Evolutionary conservation across 192 early-diverging fungal genomes (phyloP), one percentile per base, ranked within the genome.

Genomic region (Backusella australiensis): DNA sequence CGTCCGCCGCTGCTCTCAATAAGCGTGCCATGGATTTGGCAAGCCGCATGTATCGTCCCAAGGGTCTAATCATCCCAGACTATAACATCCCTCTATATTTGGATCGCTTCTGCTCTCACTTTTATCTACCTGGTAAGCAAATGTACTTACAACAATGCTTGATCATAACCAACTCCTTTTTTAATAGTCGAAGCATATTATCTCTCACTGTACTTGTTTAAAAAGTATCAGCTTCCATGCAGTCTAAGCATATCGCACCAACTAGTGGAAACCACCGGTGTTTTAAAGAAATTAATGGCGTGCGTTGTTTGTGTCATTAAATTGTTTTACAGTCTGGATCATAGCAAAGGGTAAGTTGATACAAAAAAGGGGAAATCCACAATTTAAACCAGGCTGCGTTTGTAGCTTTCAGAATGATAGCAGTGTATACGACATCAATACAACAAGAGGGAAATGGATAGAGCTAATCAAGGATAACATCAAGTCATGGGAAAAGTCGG

Each of bases 81-180:
- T 34, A 46, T 14, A 80, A 83, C 34, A 42, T n/a, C 6, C 38
- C 78, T 4, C 49, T 80, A 2, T 41, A 78, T 6, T 19, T 83
- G 19, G 41, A 78, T 38, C 71, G 82, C 19, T 69, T 75, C 36
- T 53, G 41, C 32, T 34, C 59, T n/a, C 75, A 83, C 38, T 69
- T 83, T 6, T 75, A 67, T 53, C 35, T 83, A 15, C 82, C 82
- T 32, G 46, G 46, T 49, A 49, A 49, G 14, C 12, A 9, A 4
- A 44, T 44, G n/a, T 6, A 49, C n/a, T 19, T 49, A 49, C 1
- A 49, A 49, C 4, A 17, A 17, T 14, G 15, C 14, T 4, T 17
- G 46, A 7, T 19, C 6, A n/a, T 0, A 49, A 6, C 19, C 6
- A 6, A 49, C 19, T 21, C 6, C 19, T n/a, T 19, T 1, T 7